phyloP scores from a whole-genome alignment of 257 asterid genomes.

The Capsicum rhomboideum region DNA sequence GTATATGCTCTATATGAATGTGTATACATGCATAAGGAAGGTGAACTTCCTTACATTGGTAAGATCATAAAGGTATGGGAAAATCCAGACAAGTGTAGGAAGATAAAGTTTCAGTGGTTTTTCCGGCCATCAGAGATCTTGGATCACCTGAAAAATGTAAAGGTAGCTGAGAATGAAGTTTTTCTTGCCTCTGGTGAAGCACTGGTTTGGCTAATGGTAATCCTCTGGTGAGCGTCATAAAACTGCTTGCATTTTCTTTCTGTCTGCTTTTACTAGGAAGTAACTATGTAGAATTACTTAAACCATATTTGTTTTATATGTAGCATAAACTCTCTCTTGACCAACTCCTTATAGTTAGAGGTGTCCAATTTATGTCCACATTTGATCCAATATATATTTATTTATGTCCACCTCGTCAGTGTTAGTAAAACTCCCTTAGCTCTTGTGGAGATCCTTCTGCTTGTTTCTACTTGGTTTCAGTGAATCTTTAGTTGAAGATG shows the following conservation, averaged over 20 bases:
- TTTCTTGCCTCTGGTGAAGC: conserved; percentile 73
- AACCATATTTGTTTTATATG: neutral
- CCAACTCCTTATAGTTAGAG: neutral
- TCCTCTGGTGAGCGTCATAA: conserved; percentile 35
- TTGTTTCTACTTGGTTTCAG: neutral
- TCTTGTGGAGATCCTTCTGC: neutral
- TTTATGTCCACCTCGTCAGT: neutral
- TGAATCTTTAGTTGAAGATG: neutral
- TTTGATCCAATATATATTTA: neutral
- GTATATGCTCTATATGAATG: conserved; percentile 49
- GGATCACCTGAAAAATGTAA: conserved; percentile 24
- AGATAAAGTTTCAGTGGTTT: conserved; percentile 75
- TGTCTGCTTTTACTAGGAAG: neutral
- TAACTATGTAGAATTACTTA: neutral
- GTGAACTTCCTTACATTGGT: conserved; percentile 52
- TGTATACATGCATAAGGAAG: conserved; percentile 51
- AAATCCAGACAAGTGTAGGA: conserved; percentile 24
- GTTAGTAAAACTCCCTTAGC: neutral
- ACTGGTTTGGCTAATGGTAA: conserved; percentile 46
- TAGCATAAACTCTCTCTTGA: neutral
- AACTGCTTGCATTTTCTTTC: neutral
- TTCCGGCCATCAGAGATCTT: conserved; percentile 64
- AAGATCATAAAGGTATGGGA: conserved; percentile 70
- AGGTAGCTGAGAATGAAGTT: conserved; percentile 45
- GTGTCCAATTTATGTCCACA: neutral